Evolutionary conservation across 1,284 basidiomycete genomes (phyloP).

Genomic region (Chalciporus piperatoides): DNA sequence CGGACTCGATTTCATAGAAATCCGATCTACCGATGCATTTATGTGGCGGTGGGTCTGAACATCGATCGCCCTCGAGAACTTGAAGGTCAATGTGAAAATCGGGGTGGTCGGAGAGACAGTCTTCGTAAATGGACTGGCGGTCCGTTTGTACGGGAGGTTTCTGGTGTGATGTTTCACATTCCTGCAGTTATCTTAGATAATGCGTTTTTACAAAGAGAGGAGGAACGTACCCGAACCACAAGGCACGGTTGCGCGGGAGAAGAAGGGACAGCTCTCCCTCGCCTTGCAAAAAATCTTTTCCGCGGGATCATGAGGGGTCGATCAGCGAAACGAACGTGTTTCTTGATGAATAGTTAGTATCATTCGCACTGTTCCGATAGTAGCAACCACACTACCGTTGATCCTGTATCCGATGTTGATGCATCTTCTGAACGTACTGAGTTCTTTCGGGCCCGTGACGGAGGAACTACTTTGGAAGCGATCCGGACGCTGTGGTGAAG

Average conservation of each 20-base stretch:
- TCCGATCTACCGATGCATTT: slow-evolving; percentile 19
- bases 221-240: slow-evolving; percentile 23
- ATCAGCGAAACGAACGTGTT: slow-evolving; percentile 30
- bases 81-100: slow-evolving; percentile 21
- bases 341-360: slow-evolving; percentile 16
- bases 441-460: slow-evolving; percentile 4
- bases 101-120: slow-evolving; percentile 25
- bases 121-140: slow-evolving; percentile 28
- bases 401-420: slow-evolving; percentile 9
- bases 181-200: slow-evolving; percentile 13
- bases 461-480: slow-evolving; percentile 4
- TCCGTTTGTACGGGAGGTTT: slow-evolving; percentile 13
- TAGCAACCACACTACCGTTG: slow-evolving; percentile 17
- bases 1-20: slow-evolving; percentile 31
- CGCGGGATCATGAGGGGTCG: slow-evolving; percentile 25
- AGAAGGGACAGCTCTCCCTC: slow-evolving; percentile 10
- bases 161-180: slow-evolving; percentile 1
- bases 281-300: slow-evolving; percentile 21
- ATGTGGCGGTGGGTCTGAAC: slow-evolving; percentile 8
- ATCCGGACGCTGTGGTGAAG: slow-evolving; percentile 4
- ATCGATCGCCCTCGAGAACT: slow-evolving; percentile 16
- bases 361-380: neutral
- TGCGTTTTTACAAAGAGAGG: neutral
- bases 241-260: slow-evolving; percentile 29
- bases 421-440: slow-evolving; percentile 4